Conservation (phyloP, 108 stramenopile genomes). For the Fragilariopsis cylindrus region DNA sequence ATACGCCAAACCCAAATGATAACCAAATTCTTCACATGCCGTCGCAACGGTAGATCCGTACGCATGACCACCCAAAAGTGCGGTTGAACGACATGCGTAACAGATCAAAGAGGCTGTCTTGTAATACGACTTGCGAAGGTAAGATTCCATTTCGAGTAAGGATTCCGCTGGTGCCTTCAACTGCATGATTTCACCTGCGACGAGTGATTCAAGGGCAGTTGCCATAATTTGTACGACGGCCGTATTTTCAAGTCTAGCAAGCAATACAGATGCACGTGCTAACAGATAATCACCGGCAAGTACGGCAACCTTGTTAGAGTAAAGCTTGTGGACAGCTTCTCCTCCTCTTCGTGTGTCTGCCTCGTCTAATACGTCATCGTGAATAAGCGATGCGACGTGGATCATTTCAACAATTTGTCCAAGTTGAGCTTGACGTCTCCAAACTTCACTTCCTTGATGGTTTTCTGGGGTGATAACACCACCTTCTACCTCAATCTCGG, state of each 20-base stretch:
- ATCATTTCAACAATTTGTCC: conserved; percentile 99
- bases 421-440: conserved; percentile 86
- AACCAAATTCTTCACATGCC: conserved; percentile 96
- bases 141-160: conserved; percentile 87
- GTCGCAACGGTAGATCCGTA: conserved; percentile 83
- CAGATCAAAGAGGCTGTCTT: conserved; percentile 97
- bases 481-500: conserved; percentile 64
- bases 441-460: conserved; percentile 84
- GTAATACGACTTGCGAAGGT: conserved; percentile 95
- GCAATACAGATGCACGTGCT: conserved; percentile 90
- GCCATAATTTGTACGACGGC: conserved; percentile 98
- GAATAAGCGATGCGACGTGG: conserved; percentile 96
- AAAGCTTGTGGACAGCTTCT: conserved; percentile 96
- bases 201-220: conserved; percentile 92
- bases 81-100: conserved; percentile 88
- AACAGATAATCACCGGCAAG: conserved; percentile 97
- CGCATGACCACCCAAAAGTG: conserved; percentile 89
- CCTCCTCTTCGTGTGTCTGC: conserved; percentile 95
- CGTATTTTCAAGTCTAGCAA: conserved; percentile 91
- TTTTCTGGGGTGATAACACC: conserved; percentile 66
- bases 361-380: conserved; percentile 98
- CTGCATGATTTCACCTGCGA: conserved; percentile 98
- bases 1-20: conserved; percentile 95
- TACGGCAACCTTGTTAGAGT: conserved; percentile 97
- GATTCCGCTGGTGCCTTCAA: conserved; percentile 83